Conservation (phyloP, 164 flowering plant genomes). For the Chimonanthus praecox region DNA sequence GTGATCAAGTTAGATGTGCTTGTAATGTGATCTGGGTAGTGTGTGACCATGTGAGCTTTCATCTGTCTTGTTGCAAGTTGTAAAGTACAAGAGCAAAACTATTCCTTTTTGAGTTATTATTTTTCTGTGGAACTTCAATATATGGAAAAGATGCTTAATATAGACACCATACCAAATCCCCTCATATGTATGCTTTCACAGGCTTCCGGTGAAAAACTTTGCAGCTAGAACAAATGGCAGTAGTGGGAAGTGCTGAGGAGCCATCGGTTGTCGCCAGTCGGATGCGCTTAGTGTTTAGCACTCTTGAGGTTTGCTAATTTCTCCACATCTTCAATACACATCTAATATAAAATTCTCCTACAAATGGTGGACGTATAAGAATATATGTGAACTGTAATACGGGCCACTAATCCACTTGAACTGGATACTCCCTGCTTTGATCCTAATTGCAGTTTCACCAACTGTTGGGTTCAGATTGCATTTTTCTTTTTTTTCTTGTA, state of each 20-base stretch:
- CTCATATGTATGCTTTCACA: slow-evolving; percentile 15
- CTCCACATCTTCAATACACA: not conserved
- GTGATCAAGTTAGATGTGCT: too few species aligned
- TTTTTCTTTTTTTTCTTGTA: too few species aligned
- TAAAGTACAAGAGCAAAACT: not conserved
- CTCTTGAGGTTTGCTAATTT: slow-evolving; percentile 65
- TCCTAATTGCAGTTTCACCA: too few species aligned
- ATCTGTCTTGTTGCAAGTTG: too few species aligned
- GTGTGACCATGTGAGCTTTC: too few species aligned
- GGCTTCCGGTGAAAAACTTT: slow-evolving; percentile 99
- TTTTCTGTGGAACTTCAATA: not conserved
- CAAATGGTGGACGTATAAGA: too few species aligned
- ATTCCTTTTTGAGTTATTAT: not conserved
- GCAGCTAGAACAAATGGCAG: slow-evolving; percentile 98
- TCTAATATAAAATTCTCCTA: too few species aligned
- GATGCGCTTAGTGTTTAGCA: slow-evolving; percentile 87
- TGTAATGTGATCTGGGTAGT: too few species aligned
- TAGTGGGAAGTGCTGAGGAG: slow-evolving; percentile 81
- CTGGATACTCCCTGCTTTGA: too few species aligned
- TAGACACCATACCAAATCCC: not conserved
- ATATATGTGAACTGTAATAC: too few species aligned
- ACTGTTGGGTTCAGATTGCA: too few species aligned
- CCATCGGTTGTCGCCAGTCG: slow-evolving; percentile 88
- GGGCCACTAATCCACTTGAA: too few species aligned
- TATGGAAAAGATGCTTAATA: not conserved